Evolutionary conservation across 371 early-diverging fungal genomes (phyloP).

Genomic region (Haplosporangium sp.): DNA sequence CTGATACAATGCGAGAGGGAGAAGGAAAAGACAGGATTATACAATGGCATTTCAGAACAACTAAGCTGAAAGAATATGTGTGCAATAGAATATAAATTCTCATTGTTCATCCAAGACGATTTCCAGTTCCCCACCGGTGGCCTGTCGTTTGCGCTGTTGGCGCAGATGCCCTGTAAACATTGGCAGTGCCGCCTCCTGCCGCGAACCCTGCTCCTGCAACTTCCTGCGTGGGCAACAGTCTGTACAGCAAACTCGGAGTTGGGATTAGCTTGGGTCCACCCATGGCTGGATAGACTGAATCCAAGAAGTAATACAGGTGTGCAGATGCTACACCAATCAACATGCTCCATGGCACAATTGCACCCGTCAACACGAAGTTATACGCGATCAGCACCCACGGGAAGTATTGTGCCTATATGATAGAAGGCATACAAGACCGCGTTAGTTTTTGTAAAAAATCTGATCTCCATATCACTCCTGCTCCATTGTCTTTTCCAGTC

Average conservation of each 20-base stretch:
- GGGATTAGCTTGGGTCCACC: constrained; percentile 66
- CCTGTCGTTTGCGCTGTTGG: constrained; percentile 40
- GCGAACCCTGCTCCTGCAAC: constrained; percentile 37
- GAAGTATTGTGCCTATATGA: constrained; percentile 68
- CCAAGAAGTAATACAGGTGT: constrained; percentile 68
- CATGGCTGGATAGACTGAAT: constrained; percentile 63
- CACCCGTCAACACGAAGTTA: constrained; percentile 56
- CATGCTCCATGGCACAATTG: constrained; percentile 53
- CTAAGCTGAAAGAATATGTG: too few relatives aligned
- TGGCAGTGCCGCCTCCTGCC: constrained; percentile 23
- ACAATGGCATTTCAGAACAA: too few relatives aligned
- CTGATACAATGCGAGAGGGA: too few relatives aligned
- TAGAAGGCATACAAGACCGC: not conserved
- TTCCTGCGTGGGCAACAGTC: constrained; percentile 58
- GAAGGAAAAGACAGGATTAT: too few relatives aligned
- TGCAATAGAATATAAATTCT: too few relatives aligned
- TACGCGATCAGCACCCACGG: constrained; percentile 77
- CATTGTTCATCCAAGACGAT: constrained; percentile 55
- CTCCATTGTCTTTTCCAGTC: not conserved
- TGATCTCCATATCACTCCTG: not conserved
- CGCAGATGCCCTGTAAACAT: constrained; percentile 17
- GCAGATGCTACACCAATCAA: constrained; percentile 64
- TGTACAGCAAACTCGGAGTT: constrained; percentile 64
- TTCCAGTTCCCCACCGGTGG: constrained; percentile 61
- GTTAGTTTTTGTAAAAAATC: not conserved